Percentiles rank a stretch among this genome's conserved stretches.
These are phyloP conservation scores for Mycena epipterygia DNA, from an alignment of 768 basidiomycete genomes.

Conservation along the genomic window DNA sequence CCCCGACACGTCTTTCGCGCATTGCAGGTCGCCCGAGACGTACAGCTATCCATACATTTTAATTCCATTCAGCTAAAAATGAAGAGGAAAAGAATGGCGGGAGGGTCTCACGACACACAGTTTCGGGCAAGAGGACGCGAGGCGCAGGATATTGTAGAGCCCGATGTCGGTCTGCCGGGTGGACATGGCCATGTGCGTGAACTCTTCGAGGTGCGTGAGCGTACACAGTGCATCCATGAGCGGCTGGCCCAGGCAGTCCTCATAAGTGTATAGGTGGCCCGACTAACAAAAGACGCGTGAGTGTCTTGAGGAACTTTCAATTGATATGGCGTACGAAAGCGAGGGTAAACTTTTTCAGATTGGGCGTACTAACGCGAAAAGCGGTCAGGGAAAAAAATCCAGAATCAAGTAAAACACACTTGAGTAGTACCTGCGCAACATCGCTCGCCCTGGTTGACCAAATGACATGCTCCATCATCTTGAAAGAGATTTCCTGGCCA, in stretches of 20 bases:
- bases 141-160: background rate
- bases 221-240: background rate
- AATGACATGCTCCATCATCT: background rate
- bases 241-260: background rate
- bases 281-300: background rate
- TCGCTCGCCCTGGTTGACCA: background rate
- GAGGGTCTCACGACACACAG: background rate
- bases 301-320: background rate
- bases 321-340: background rate
- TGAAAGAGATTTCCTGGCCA: background rate
- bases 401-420: background rate
- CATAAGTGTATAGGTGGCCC: background rate
- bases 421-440: background rate
- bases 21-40: background rate
- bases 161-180: background rate
- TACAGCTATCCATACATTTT: background rate
- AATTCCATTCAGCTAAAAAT: too few species aligned
- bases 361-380: background rate
- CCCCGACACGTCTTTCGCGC: background rate
- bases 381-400: background rate
- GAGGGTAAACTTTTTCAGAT: constrained; percentile 8
- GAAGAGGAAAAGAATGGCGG: background rate
- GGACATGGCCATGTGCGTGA: constrained; percentile 1
- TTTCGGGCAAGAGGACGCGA: background rate
- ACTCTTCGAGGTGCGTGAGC: constrained; percentile 5